Evolutionary conservation across 2,329 filamentous ascomycete genomes (phyloP).

Genomic region (Sclerotiophoma versabilis): DNA sequence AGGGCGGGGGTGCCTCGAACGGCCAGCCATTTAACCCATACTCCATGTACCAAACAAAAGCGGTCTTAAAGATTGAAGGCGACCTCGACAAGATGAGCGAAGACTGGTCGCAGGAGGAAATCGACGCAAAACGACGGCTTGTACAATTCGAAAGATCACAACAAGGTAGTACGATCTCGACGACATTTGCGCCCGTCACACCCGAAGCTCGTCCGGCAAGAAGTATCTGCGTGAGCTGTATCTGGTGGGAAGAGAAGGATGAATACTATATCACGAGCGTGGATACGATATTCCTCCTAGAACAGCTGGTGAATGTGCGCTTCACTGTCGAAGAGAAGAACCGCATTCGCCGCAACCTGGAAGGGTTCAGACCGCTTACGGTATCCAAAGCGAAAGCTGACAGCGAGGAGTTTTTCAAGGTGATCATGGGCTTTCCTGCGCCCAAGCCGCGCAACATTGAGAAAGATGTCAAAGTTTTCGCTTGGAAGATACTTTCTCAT

Average conservation of each 20-base stretch:
- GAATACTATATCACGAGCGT: slow-evolving; percentile 96
- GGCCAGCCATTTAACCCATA: slow-evolving; percentile 73
- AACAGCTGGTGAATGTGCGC: slow-evolving; percentile 82
- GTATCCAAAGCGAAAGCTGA: slow-evolving; percentile 93
- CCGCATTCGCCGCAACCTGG: slow-evolving; percentile 91
- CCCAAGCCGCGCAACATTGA: slow-evolving; percentile 98
- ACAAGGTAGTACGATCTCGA: slow-evolving; percentile 78
- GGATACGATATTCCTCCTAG: slow-evolving; percentile 93
- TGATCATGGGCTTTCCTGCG: slow-evolving; percentile 96
- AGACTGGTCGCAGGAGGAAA: slow-evolving; percentile 84
- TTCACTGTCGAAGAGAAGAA: slow-evolving; percentile 99
- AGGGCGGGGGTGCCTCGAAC: slow-evolving; percentile 55
- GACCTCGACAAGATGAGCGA: slow-evolving; percentile 85
- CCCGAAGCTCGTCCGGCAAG: slow-evolving; percentile 80
- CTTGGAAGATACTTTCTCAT: slow-evolving; percentile 86
- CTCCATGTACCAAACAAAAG: slow-evolving; percentile 80
- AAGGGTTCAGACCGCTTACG: slow-evolving; percentile 90
- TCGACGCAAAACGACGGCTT: slow-evolving; percentile 78
- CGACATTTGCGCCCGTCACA: slow-evolving; percentile 79
- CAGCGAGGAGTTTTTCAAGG: slow-evolving; percentile 97
- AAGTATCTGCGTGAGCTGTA: slow-evolving; percentile 95
- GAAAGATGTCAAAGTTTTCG: slow-evolving; percentile 98
- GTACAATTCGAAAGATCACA: slow-evolving; percentile 89
- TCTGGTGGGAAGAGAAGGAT: slow-evolving; percentile 91
- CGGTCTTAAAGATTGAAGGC: slow-evolving; percentile 81